phyloP scores from a whole-genome alignment of 495 filamentous ascomycete species.

The Collariella sp. region DNA sequence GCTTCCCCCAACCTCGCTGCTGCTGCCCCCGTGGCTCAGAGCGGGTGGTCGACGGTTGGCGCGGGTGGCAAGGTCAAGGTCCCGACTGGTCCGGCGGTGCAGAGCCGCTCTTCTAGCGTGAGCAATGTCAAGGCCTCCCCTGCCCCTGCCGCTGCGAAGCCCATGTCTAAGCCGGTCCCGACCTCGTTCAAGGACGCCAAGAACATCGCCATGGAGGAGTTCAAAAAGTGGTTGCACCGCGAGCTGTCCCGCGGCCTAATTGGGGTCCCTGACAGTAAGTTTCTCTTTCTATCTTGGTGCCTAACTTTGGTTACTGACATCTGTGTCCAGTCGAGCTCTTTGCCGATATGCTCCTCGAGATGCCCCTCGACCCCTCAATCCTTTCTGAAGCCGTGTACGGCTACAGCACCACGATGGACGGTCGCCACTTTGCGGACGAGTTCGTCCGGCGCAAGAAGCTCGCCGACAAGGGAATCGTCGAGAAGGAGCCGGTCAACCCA shows the following conservation, averaged over 20 bases:
- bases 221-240: slow-evolving; percentile 81
- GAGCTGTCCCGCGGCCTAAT: slow-evolving; percentile 52
- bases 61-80: slow-evolving; percentile 84
- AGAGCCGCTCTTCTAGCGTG: slow-evolving; percentile 50
- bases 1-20: slow-evolving; percentile 12
- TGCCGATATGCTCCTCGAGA: slow-evolving; percentile 58
- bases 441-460: slow-evolving; percentile 87
- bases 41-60: slow-evolving; percentile 95
- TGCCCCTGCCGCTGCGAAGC: slow-evolving; percentile 20
- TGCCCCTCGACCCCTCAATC: slow-evolving; percentile 68
- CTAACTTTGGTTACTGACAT: slow-evolving; percentile 19
- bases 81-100: slow-evolving; percentile 48
- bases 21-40: slow-evolving; percentile 18
- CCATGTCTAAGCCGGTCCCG: slow-evolving; percentile 27
- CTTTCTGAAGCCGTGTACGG: slow-evolving; percentile 85
- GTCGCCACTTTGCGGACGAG: slow-evolving; percentile 86
- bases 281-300: not conserved
- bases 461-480: slow-evolving; percentile 78
- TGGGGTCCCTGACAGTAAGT: slow-evolving; percentile 37
- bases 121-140: slow-evolving; percentile 30
- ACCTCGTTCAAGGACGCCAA: slow-evolving; percentile 41
- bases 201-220: slow-evolving; percentile 65
- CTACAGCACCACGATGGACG: slow-evolving; percentile 77
- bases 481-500: slow-evolving; percentile 41
- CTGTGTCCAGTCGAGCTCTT: slow-evolving; percentile 60